Evolutionary conservation across 2,329 filamentous ascomycete species (phyloP).

Genomic region (Blumeria hordei): DNA sequence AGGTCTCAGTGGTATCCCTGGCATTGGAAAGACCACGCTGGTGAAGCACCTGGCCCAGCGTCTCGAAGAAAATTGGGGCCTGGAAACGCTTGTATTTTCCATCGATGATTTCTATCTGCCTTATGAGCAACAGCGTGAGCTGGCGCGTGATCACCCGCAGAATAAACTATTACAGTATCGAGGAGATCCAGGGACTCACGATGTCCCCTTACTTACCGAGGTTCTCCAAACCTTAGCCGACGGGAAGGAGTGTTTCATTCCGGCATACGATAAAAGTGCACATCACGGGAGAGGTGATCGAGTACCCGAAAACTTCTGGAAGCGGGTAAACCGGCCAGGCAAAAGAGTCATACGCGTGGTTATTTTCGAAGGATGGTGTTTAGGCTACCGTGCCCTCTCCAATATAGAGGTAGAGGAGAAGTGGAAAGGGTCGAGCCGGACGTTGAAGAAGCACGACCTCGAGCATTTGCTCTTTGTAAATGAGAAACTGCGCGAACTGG

Average conservation of each 20-base stretch:
- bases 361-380: constrained; percentile 51
- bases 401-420: constrained; percentile 20
- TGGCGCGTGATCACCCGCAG: constrained; percentile 26
- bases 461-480: constrained; percentile 34
- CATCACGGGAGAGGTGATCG: constrained; percentile 41
- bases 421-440: constrained; percentile 8
- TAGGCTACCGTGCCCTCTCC: constrained; percentile 36
- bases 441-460: constrained; percentile 28
- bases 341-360: constrained; percentile 21
- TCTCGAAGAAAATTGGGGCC: constrained; percentile 23
- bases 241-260: constrained; percentile 25
- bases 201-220: constrained; percentile 27
- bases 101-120: constrained; percentile 49
- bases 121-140: constrained; percentile 27
- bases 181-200: constrained; percentile 37
- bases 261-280: constrained; percentile 41
- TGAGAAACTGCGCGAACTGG: constrained; percentile 29
- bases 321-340: constrained; percentile 17
- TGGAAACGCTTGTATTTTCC: constrained; percentile 32
- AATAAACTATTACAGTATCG: constrained; percentile 42
- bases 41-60: constrained; percentile 37
- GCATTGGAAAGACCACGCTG: constrained; percentile 77
- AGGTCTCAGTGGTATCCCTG: constrained; percentile 77
- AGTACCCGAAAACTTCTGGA: constrained; percentile 25
- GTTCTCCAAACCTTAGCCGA: constrained; percentile 28